Evolutionary conservation across 257 asterid genomes (phyloP).

Genomic region (Solanum okadae): DNA sequence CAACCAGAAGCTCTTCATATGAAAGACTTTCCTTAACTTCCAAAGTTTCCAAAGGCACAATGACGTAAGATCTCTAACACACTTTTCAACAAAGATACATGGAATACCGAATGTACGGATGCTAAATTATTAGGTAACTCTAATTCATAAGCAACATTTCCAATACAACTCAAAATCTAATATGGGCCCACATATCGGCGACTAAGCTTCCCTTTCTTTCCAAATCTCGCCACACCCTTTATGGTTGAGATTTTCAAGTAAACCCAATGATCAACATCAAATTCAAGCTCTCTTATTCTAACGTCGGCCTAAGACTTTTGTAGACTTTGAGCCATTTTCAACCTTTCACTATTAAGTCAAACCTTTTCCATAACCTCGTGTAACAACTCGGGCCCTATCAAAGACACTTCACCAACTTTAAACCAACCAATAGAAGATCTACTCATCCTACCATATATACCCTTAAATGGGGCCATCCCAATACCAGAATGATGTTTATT

Average conservation of each 20-base stretch:
- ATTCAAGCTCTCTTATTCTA: neutral
- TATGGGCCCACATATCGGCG: neutral
- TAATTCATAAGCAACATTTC: neutral
- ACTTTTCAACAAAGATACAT: too few species aligned
- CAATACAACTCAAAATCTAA: too few species aligned
- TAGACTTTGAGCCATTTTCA: neutral
- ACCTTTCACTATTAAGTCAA: too few species aligned
- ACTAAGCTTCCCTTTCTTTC: neutral
- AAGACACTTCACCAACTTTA: neutral
- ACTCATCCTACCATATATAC: neutral
- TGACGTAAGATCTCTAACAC: too few species aligned
- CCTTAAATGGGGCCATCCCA: neutral
- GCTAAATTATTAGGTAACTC: neutral
- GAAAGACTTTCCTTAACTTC: too few species aligned
- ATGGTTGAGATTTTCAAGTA: neutral
- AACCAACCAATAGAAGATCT: neutral
- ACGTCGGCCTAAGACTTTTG: too few species aligned
- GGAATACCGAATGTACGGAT: too few species aligned
- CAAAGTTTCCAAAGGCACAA: too few species aligned
- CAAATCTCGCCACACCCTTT: neutral
- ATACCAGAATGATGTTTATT: neutral
- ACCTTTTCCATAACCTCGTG: too few species aligned
- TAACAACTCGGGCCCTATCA: neutral
- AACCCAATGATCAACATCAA: too few species aligned
- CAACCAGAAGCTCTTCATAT: too few species aligned